phyloP scores from a whole-genome alignment of 2,329 filamentous ascomycete genomes.

The Calycina herbarum region DNA sequence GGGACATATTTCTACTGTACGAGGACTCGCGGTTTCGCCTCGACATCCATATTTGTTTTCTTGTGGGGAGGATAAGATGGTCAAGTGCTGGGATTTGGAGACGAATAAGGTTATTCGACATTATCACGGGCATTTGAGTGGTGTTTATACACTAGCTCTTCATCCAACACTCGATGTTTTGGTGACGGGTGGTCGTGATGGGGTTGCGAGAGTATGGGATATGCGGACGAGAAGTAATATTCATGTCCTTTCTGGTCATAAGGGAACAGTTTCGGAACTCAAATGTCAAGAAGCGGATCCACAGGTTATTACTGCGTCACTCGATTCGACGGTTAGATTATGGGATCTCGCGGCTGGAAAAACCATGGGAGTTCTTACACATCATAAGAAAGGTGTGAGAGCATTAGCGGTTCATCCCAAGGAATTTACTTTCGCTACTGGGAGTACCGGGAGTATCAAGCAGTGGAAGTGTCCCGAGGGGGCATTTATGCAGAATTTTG shows the following conservation, averaged over 20 bases:
- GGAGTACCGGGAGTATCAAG: conserved; percentile 91
- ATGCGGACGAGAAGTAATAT: conserved; percentile 97
- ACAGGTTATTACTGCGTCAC: conserved; percentile 89
- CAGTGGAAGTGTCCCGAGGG: conserved; percentile 99
- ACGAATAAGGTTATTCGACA: conserved; percentile 99
- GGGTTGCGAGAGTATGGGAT: conserved; percentile 94
- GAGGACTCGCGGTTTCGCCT: conserved; percentile 87
- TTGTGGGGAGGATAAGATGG: conserved; percentile 99
- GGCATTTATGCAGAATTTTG: conserved; percentile 98
- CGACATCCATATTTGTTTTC: conserved; percentile 96
- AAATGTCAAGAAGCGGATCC: conserved; percentile 95
- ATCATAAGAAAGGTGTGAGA: conserved; percentile 97
- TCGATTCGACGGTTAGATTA: conserved; percentile 86
- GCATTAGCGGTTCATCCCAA: conserved; percentile 80
- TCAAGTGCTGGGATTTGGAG: conserved; percentile 99
- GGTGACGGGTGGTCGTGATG: conserved; percentile 91
- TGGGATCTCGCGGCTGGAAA: conserved; percentile 98
- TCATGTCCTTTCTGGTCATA: conserved; percentile 89
- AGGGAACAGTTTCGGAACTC: conserved; percentile 83
- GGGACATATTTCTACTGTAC: conserved; percentile 90
- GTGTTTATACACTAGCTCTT: conserved; percentile 90
- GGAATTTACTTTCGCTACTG: conserved; percentile 95
- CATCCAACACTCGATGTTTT: conserved; percentile 94
- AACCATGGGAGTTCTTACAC: conserved; percentile 91
- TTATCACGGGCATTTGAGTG: conserved; percentile 95